Percentiles rank a stretch among this genome's conserved stretches.
These are phyloP conservation scores for Basidiobolus meristosporus DNA, from an alignment of 371 early-diverging fungal genomes.

Conservation along the genomic window DNA sequence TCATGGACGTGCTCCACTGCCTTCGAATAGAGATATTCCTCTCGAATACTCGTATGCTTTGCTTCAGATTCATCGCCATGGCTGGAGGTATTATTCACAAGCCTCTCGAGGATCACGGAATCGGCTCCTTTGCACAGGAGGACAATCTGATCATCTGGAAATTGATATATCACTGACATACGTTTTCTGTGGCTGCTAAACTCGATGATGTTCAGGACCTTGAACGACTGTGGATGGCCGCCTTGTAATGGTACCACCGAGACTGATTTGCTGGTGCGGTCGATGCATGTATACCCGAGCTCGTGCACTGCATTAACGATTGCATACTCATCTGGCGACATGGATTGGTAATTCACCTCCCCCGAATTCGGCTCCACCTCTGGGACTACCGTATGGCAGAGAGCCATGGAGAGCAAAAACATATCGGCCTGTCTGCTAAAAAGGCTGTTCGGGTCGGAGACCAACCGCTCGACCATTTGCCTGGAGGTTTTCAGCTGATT, in stretches of 20 bases:
- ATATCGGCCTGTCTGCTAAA: neutral
- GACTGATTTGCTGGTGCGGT: constrained; percentile 13
- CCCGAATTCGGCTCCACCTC: constrained; percentile 11
- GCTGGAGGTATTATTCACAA: constrained; percentile 11
- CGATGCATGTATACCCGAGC: constrained; percentile 43
- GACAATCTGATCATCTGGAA: constrained; percentile 28
- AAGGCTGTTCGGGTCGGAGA: neutral
- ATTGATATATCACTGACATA: constrained; percentile 16
- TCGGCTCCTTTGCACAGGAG: constrained; percentile 49
- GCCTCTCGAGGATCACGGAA: constrained; percentile 14
- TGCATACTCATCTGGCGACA: constrained; percentile 90
- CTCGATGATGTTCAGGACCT: constrained; percentile 36
- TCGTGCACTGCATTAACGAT: constrained; percentile 71
- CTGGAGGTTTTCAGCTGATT: constrained; percentile 3
- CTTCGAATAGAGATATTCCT: no score
- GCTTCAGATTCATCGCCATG: no score
- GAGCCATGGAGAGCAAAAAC: constrained; percentile 66
- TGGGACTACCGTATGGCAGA: constrained; percentile 85
- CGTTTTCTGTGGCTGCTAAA: neutral
- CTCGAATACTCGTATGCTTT: no score
- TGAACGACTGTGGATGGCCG: constrained; percentile 31
- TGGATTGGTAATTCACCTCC: constrained; percentile 57
- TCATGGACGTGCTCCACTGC: constrained; percentile 26
- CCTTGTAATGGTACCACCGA: constrained; percentile 40
- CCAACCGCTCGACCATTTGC: no score